Base-by-base conservation (phyloP, 2,329 filamentous ascomycete species). In the Phyllosticta paracitricarpa region DNA sequence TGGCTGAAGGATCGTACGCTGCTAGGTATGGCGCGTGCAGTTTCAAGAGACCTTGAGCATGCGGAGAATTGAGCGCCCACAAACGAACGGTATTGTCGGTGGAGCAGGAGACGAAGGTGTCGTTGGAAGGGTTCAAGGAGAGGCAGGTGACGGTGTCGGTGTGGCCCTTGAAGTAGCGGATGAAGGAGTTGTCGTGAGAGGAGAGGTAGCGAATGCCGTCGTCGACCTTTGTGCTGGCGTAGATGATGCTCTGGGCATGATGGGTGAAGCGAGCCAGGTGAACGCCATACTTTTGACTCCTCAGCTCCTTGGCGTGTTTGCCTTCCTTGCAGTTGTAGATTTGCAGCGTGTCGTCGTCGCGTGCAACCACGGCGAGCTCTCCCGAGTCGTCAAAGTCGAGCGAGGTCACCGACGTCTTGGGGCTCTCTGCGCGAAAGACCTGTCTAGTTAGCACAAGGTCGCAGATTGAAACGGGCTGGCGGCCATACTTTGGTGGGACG, bases 381-480 rank as follows among this genome's bases (percentile, higher is more conserved):
- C 94, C 94, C 53, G 89, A 88, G 77, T 97, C 92, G 74, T 97
- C 92, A 72, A 96, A 99, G 78, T 99, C 93, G 68, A 99, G 84
- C 1, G 93, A 97, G 8, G 94, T 88, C 63, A 97, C 85, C 65
- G 86, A 81, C 3, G 86, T 84, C 57, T 80, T 78, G 9, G 79
- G 74, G 62, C 69, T 68, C 24, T 74, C 71, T 0, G 76, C 67
- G 65, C 77, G 78, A 74, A 81, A 81, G 63, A 75, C 74, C 14
- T 54, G 48, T 19, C 40, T 5, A 1, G 17, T 4, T 40, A 62
- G 54, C 4, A 53, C 54, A 59, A 61, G 35, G 55, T 12, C 24
- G 22, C 9, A 2, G 19, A 30, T 19, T 4, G 53, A 57, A 35
- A 7, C 52, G 17, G 24, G 8, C 40, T 28, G 19, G 91, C 40